Percentiles rank a stretch among this genome's conserved stretches.
Conservation (phyloP, 2,329 filamentous ascomycete genomes). For the Didymella segeticola region DNA sequence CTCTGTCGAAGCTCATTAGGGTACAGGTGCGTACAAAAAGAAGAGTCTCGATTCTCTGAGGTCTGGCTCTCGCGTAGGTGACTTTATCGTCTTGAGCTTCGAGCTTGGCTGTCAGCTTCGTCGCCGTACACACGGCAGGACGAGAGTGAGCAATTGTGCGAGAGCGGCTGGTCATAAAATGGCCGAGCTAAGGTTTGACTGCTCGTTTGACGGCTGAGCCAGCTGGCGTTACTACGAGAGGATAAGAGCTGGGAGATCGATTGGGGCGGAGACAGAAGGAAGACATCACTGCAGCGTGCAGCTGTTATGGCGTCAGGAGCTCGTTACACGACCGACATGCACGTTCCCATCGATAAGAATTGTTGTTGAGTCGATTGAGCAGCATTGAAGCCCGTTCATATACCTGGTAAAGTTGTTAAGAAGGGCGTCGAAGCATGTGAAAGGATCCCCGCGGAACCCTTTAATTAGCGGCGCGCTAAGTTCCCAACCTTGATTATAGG, state of each 20-base stretch:
- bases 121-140: background rate
- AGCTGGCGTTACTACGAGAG: background rate
- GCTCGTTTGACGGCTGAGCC: background rate
- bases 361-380: background rate
- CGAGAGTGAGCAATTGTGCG: background rate
- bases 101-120: background rate
- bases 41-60: background rate
- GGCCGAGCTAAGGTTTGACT: background rate
- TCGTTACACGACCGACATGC: background rate
- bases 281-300: constrained; percentile 1
- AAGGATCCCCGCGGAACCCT: constrained; percentile 7
- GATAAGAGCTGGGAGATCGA: background rate
- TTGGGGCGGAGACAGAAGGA: constrained; percentile 5
- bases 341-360: background rate
- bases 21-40: background rate
- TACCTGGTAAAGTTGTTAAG: background rate
- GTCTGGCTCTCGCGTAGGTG: background rate
- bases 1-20: background rate
- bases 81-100: background rate
- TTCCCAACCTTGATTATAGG: background rate
- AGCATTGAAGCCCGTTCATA: background rate
- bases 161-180: background rate
- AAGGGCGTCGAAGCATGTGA: constrained; percentile 11
- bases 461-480: constrained; percentile 5
- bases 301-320: background rate